These are phyloP conservation scores for Eucalyptus grandis DNA, from an alignment of 345 rosid species.

Conservation along the genomic window DNA sequence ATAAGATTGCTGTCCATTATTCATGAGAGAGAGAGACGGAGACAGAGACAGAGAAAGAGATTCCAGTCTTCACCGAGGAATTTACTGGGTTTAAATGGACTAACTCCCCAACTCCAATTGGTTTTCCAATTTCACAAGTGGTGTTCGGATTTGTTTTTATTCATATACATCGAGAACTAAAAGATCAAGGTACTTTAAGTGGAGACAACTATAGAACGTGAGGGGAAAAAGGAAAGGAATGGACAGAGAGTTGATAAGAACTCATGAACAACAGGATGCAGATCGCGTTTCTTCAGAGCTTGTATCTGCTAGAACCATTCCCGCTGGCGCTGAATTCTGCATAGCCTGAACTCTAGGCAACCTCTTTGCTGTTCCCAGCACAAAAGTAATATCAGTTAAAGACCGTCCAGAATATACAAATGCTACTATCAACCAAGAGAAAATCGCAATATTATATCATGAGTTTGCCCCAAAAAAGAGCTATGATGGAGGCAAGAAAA, in stretches of 20 bases:
- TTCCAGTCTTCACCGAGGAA: not conserved
- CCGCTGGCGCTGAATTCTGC: slow-evolving; percentile 24
- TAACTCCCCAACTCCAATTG: not conserved
- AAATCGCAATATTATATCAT: not conserved
- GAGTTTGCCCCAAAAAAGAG: not conserved
- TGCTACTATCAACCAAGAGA: not conserved
- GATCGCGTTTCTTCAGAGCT: slow-evolving; percentile 15
- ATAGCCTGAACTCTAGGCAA: slow-evolving; percentile 54
- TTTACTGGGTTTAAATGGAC: not conserved
- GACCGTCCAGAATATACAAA: not conserved
- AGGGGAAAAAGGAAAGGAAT: not conserved
- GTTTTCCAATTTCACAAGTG: not conserved
- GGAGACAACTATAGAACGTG: not conserved
- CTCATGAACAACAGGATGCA: slow-evolving; percentile 32
- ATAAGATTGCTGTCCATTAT: not conserved
- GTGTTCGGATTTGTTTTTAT: not conserved
- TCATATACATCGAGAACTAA: not conserved
- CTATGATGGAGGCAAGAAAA: not conserved
- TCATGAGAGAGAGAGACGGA: not conserved
- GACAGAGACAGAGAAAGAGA: not conserved
- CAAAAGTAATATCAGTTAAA: not conserved
- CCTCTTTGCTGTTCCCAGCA: slow-evolving; percentile 30
- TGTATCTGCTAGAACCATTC: slow-evolving; percentile 34
- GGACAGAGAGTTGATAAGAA: not conserved
- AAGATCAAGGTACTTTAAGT: not conserved